A percentile compares a stretch with the other conserved stretches of the same genome.
Evolutionary conservation across 441 rosid species (phyloP).

Genomic region (Erodium moschatum): DNA sequence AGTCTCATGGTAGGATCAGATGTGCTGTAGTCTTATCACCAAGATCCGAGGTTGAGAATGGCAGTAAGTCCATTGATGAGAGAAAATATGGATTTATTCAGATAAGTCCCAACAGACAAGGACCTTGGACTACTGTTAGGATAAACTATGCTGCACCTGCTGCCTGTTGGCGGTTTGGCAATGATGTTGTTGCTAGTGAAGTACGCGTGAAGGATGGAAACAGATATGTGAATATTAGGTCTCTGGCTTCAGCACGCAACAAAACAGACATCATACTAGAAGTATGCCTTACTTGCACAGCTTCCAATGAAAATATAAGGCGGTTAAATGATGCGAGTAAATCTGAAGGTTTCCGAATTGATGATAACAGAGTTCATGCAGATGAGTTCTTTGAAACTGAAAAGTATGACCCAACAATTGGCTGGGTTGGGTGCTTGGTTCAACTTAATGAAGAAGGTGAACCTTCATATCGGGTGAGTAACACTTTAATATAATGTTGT

Average conservation of each 20-base stretch:
- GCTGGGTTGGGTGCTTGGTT: conserved; percentile 45
- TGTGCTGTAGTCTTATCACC: conserved; percentile 61
- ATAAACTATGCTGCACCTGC: conserved; percentile 94
- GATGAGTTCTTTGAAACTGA: conserved; percentile 52
- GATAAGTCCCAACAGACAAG: conserved; percentile 85
- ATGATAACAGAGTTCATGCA: conserved; percentile 26
- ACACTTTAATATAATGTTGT: conserved; percentile 1
- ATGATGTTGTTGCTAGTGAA: conserved; percentile 94
- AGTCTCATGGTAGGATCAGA: conserved; percentile 53
- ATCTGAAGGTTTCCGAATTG: conserved; percentile 29
- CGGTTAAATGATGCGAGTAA: conserved; percentile 23
- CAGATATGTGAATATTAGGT: conserved; percentile 77
- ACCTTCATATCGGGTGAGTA: conserved; percentile 30
- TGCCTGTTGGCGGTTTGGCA: conserved; percentile 93
- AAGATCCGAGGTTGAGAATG: conserved; percentile 30
- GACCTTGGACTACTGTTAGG: conserved; percentile 96
- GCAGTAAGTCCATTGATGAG: conserved; percentile 27
- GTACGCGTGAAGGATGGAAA: conserved; percentile 76
- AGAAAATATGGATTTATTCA: conserved; percentile 75
- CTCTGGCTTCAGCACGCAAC: conserved; percentile 75
- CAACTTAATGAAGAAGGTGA: conserved; percentile 26
- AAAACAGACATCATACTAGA: conserved; percentile 60
- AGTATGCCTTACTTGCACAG: conserved; percentile 53
- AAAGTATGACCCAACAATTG: conserved; percentile 35
- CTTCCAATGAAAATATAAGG: conserved; percentile 25